A percentile compares a stretch with the other conserved stretches of the same genome.
Evolutionary conservation across 228 moss, liverwort and hornwort species (phyloP).

Genomic region (Sphagnum magellanicum): DNA sequence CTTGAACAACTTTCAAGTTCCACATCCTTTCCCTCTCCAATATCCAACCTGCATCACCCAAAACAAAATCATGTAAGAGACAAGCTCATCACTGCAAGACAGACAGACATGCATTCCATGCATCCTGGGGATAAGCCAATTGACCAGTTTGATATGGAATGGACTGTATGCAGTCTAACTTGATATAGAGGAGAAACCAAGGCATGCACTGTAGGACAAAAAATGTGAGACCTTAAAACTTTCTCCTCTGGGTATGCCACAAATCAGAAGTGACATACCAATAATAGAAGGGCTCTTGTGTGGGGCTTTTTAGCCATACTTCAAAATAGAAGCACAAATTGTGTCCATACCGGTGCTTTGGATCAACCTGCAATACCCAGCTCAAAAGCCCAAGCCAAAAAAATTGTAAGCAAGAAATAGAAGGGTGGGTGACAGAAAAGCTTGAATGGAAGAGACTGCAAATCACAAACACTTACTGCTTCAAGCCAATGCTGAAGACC

Average conservation of each 20-base stretch:
- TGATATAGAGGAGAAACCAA: neutral
- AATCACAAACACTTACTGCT: conserved; percentile 51
- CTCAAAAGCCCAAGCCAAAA: neutral
- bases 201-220: neutral
- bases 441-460: neutral
- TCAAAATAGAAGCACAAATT: conserved; percentile 72
- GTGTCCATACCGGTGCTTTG: conserved; percentile 87
- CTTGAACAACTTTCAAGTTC: conserved; percentile 65
- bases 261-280: conserved; percentile 38
- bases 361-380: conserved; percentile 60
- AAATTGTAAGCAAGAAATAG: neutral
- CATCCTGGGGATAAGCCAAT: too few relatives aligned
- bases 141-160: too few relatives aligned
- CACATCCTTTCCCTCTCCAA: conserved; percentile 72
- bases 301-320: conserved; percentile 59
- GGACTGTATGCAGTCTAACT: neutral
- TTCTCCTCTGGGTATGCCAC: neutral
- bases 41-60: conserved; percentile 59
- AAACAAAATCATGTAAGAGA: neutral
- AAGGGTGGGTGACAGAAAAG: neutral
- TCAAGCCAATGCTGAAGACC: conserved; percentile 94
- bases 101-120: too few relatives aligned
- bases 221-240: neutral
- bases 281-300: conserved; percentile 81
- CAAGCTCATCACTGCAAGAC: neutral